Conservation (phyloP, 768 basidiomycete species). For the Asterophora parasitica region DNA sequence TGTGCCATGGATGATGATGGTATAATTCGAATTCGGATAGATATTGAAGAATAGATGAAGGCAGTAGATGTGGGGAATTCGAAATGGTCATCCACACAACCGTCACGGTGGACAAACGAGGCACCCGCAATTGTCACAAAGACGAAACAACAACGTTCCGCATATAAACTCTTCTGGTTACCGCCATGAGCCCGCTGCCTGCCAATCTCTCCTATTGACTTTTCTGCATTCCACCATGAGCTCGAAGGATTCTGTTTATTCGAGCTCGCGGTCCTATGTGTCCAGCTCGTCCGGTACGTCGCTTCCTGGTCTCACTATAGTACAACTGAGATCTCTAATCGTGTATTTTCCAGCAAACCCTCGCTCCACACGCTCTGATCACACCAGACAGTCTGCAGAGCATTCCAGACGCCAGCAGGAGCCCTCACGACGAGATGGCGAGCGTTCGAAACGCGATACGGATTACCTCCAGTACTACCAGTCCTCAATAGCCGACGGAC, state of each 20-base stretch:
- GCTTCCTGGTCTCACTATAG: conserved; percentile 3
- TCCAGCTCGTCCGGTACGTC: conserved; percentile 4
- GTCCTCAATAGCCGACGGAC: conserved; percentile 42
- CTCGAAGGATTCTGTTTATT: conserved; percentile 9
- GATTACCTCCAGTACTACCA: conserved; percentile 39
- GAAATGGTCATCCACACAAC: no score
- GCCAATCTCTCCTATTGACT: conserved; percentile 1
- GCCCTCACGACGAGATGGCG: conserved; percentile 1
- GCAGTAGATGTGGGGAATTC: no score
- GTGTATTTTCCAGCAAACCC: conserved; percentile 4
- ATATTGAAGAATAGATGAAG: no score
- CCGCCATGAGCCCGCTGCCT: conserved; percentile 8
- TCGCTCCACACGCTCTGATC: conserved; percentile 9
- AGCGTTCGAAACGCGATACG: conserved; percentile 14
- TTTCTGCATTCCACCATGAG: conserved; percentile 9
- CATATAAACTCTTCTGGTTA: conserved; percentile 1
- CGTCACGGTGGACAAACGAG: no score
- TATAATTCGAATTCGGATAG: no score
- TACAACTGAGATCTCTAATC: conserved; percentile 5
- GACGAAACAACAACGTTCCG: conserved; percentile 13
- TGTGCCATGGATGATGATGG: no score
- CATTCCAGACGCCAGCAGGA: conserved; percentile 9
- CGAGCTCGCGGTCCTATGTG: conserved; percentile 12
- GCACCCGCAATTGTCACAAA: conserved; percentile 6
- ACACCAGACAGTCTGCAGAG: conserved; percentile 9